Percentiles rank a stretch among this genome's conserved stretches.
phyloP scores from a whole-genome alignment of 2,329 filamentous ascomycete genomes.

The Seiridium cupressi region DNA sequence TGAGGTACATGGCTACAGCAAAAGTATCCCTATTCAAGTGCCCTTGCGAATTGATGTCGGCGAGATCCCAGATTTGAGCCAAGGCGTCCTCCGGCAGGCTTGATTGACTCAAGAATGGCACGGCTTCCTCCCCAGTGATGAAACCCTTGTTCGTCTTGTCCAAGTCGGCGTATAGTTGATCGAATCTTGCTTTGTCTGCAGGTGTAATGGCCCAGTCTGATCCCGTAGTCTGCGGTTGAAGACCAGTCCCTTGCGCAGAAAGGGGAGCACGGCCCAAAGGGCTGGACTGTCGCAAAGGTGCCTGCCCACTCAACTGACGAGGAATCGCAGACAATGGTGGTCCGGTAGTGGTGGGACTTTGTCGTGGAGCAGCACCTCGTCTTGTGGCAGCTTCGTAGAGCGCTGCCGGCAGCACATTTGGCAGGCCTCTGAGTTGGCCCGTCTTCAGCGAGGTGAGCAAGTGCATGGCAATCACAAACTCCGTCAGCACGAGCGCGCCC shows the following conservation, averaged over 20 bases:
- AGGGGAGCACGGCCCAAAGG: constrained; percentile 52
- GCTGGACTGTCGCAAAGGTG: constrained; percentile 61
- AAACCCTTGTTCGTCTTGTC: constrained; percentile 79
- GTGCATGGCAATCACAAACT: constrained; percentile 99
- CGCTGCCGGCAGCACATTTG: constrained; percentile 75
- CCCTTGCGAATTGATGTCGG: constrained; percentile 89
- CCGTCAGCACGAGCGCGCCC: constrained; percentile 79
- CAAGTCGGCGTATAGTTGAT: constrained; percentile 78
- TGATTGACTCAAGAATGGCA: constrained; percentile 90
- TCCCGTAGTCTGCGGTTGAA: constrained; percentile 40
- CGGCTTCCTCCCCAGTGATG: constrained; percentile 92
- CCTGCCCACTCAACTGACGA: constrained; percentile 74
- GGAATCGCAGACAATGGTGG: constrained; percentile 69
- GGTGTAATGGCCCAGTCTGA: constrained; percentile 81
- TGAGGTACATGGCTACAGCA: constrained; percentile 95
- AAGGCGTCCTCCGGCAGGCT: constrained; percentile 83
- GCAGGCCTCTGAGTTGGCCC: constrained; percentile 75
- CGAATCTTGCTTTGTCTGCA: constrained; percentile 83
- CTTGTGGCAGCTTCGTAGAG: constrained; percentile 89
- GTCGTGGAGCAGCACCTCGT: constrained; percentile 48
- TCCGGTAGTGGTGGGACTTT: constrained; percentile 50
- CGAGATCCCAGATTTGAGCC: constrained; percentile 95
- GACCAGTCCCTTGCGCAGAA: constrained; percentile 39
- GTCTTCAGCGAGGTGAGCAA: constrained; percentile 88
- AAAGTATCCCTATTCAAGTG: constrained; percentile 87